Evolutionary conservation across 2,329 filamentous ascomycete species (phyloP), one percentile per base, ranked within the genome.

Genomic region (Beauveria sp.): DNA sequence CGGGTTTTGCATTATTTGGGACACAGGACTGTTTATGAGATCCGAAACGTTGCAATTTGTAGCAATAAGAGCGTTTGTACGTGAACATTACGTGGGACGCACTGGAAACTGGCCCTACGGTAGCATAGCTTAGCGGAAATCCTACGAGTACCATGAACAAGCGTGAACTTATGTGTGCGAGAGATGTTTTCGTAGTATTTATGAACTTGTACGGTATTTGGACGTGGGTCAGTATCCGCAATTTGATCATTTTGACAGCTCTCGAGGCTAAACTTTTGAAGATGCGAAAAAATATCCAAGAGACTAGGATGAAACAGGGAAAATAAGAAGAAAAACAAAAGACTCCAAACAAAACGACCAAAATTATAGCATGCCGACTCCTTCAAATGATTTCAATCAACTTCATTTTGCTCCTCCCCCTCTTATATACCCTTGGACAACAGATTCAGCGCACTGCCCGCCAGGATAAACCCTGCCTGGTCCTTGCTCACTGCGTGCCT

Each of bases 401-500:
- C 50, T 14, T 26, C 38, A 31, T 3, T 34, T 12, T 31, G 2
- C 10, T 18, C 3, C 8, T 1, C 6, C 14, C 18, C 7, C 14
- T 14, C 34, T 64, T 66, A 75, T 12, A 71, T 53, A 2, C 74
- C 69, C 81, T 88, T 88, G 51, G 92, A 89, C 69, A 99, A 76
- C 74, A 98, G 72, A 76, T 99, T 99, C 77, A 99, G 75, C 48
- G 95, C 95, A 74, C 91, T 96, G 3, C 95, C 95, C 0, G 95
- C 95, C 56, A 99, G 80, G 66, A 99, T 91, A 72, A 98, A 99
- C 0, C 83, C 87, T 64, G 90, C 90, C 80, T 99, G 95, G 73
- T 97, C 95, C 77, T 88, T 84, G 72, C 87, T 96, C 64, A 99
- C 82, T 14, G 90, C 91, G 73, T 97, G 93, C 77, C 87, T 90